Evolutionary conservation across 331 rosid species (phyloP).

Genomic region (Malus hybrid): DNA sequence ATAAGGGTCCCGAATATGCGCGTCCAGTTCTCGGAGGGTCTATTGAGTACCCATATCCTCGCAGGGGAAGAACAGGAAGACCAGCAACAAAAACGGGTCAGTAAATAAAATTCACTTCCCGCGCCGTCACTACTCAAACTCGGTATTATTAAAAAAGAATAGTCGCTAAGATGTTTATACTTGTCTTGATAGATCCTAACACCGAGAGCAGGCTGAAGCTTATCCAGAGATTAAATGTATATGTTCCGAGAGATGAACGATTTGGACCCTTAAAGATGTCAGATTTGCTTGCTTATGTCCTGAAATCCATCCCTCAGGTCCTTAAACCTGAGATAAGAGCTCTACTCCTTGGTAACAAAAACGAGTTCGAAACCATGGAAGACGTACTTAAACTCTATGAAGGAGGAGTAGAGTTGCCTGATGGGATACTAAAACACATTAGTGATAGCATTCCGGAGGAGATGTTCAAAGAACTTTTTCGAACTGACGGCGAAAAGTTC

Average conservation of each 20-base stretch:
- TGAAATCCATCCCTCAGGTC: constrained; percentile 25
- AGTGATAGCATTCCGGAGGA: constrained; percentile 8
- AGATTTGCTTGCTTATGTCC: constrained; percentile 25
- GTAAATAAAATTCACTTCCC: background rate
- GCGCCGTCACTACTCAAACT: background rate
- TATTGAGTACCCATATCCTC: constrained; percentile 39
- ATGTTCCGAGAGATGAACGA: constrained; percentile 53
- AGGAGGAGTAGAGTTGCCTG: constrained; percentile 32
- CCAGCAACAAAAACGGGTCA: constrained; percentile 23
- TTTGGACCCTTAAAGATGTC: constrained; percentile 44
- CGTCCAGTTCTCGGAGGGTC: constrained; percentile 49
- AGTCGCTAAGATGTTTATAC: background rate
- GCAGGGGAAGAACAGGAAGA: constrained; percentile 53
- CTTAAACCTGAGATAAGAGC: constrained; percentile 11
- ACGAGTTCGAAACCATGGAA: constrained; percentile 31
- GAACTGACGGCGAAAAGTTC: constrained; percentile 30
- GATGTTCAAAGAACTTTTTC: constrained; percentile 26
- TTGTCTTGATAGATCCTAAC: constrained; percentile 24
- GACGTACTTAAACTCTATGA: constrained; percentile 30
- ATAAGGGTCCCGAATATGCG: background rate
- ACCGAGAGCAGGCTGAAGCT: constrained; percentile 23
- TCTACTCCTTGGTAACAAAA: constrained; percentile 7
- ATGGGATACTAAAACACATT: background rate
- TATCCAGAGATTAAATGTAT: constrained; percentile 1
- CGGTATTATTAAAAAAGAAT: background rate